Evolutionary conservation across 108 stramenopile genomes (phyloP), one percentile per base, ranked within the genome.

Genomic region (Fistulifera pelliculosa): DNA sequence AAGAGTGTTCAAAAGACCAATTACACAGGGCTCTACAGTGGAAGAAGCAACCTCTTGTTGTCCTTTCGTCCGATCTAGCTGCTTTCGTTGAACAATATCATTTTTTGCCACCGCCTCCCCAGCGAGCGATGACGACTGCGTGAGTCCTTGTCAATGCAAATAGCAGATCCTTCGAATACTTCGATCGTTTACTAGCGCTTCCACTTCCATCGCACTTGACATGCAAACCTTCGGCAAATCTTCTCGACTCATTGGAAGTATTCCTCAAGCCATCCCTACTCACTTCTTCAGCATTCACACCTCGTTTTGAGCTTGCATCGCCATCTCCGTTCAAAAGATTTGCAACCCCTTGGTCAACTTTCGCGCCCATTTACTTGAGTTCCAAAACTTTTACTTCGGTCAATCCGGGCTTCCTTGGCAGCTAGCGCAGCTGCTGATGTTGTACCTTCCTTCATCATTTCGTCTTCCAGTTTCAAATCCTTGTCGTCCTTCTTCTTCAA

Each of bases 61-160:
- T 28, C 31, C 61, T 39, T 56, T 67, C 22, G 41, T 31, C 5
- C 24, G 38, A 44, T 43, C 59, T 52, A 42, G 52, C 11, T 38
- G 41, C 43, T 56, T 41, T 15, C 52, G 27, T 3, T 50, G 67
- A 31, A 87, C 65, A 26, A 77, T 64, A 57, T 77, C 77, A 54
- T 75, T 75, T n/a, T 52, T 71, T 66, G 23, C 85, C 89, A 19
- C 68, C 55, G 19, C 90, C 90, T 22, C 90, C 90, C 90, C 90
- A 92, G 54, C 86, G 71, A 10, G 86, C 80, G 31, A 92, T 49
- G 10, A 92, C 71, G n/a, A 83, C 81, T 21, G 75, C 77, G 58
- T 79, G 85, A 35, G 31, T 35, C 31, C 31, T 35, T 3, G 31
- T 35, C 31, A 75, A 50, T 3, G 50, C 47, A 52, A 71, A 55